Evolutionary conservation across 495 filamentous ascomycete genomes (phyloP).

Genomic region (Penicillium maclennaniae): DNA sequence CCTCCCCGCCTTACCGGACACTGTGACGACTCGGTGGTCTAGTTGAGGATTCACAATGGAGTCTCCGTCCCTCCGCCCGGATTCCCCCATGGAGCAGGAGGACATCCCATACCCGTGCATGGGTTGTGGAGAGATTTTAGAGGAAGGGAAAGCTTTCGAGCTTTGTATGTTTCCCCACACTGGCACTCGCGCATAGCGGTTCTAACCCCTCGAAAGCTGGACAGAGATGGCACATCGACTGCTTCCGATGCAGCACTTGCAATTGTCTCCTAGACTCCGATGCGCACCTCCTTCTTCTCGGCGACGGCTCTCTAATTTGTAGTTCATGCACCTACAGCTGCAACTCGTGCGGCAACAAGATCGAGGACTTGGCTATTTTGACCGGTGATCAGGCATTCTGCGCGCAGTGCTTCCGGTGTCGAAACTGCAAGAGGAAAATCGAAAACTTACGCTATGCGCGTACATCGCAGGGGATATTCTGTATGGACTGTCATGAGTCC

Average conservation of each 20-base stretch:
- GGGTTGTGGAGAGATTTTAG: constrained; percentile 96
- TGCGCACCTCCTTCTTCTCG: constrained; percentile 93
- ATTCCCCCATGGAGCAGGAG: constrained; percentile 81
- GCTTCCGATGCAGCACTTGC: constrained; percentile 98
- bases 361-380: constrained; percentile 95
- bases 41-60: constrained; percentile 33
- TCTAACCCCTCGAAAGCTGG: constrained; percentile 59
- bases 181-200: constrained; percentile 5
- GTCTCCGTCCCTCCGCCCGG: constrained; percentile 57
- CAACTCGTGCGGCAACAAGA: constrained; percentile 94
- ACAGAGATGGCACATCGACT: constrained; percentile 99
- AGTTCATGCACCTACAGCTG: constrained; percentile 99
- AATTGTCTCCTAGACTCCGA: constrained; percentile 94
- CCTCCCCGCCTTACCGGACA: constrained; percentile 1
- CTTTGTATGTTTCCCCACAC: constrained; percentile 63
- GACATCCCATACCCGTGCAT: constrained; percentile 90
- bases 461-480: constrained; percentile 98
- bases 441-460: constrained; percentile 97
- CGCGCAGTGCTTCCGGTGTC: constrained; percentile 91
- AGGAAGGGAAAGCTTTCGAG: constrained; percentile 98
- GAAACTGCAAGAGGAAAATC: constrained; percentile 98
- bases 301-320: constrained; percentile 96
- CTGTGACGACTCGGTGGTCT: constrained; percentile 1
- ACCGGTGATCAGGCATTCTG: constrained; percentile 99
- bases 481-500: constrained; percentile 99